phyloP scores from a whole-genome alignment of 306 rosid genomes.

The Comarum palustre region DNA sequence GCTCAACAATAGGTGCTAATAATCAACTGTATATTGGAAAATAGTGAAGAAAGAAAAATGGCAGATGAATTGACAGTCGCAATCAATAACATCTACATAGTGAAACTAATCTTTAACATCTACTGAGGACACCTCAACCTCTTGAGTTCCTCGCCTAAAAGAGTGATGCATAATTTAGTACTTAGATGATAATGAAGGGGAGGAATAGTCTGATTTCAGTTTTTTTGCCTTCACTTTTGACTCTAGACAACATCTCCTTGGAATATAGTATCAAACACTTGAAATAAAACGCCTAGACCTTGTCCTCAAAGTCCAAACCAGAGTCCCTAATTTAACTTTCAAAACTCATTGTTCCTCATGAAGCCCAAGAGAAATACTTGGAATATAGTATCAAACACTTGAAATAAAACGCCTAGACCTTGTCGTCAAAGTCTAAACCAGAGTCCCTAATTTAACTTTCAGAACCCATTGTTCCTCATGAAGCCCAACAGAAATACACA shows the following conservation, averaged over 20 bases:
- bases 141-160: not conserved
- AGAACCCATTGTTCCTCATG: not conserved
- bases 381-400: no score
- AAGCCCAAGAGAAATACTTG: not conserved
- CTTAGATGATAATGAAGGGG: not conserved
- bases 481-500: not conserved
- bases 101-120: not conserved
- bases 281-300: not conserved
- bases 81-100: not conserved
- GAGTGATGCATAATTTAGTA: not conserved
- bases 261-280: not conserved
- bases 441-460: not conserved
- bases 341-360: not conserved
- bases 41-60: not conserved
- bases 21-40: not conserved
- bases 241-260: not conserved
- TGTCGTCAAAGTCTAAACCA: not conserved
- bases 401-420: no score
- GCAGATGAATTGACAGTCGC: not conserved
- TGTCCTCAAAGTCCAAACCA: not conserved
- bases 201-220: not conserved
- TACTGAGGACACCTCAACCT: not conserved
- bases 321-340: not conserved
- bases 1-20: not conserved
- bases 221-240: no score